Evolutionary conservation across 352 stramenopile genomes (phyloP).

Genomic region (Nothophytophthora sp.): DNA sequence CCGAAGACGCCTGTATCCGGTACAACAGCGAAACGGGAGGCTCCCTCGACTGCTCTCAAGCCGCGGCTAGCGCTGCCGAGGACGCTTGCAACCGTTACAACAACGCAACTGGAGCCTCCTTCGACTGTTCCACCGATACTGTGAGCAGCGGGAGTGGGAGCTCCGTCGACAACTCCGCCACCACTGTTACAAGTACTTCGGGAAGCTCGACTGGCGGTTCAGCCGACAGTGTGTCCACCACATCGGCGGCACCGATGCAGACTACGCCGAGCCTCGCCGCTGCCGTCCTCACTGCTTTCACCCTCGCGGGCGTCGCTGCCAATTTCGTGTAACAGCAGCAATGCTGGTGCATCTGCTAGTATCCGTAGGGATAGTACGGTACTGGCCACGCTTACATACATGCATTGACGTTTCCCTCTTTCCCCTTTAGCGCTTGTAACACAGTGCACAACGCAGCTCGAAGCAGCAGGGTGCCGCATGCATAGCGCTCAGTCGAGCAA

Average conservation of each 20-base stretch:
- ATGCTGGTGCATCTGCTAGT: too few species aligned
- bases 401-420: too few species aligned
- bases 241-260: slow-evolving; percentile 10
- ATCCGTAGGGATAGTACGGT: too few species aligned
- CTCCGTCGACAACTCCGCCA: slow-evolving; percentile 9
- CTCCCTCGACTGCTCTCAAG: slow-evolving; percentile 21
- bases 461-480: too few species aligned
- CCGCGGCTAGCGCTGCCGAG: slow-evolving; percentile 11
- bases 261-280: slow-evolving; percentile 9
- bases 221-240: slow-evolving; percentile 14
- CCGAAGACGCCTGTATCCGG: slow-evolving; percentile 12
- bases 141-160: too few species aligned
- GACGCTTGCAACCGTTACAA: slow-evolving; percentile 26
- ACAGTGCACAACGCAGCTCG: too few species aligned
- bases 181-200: slow-evolving; percentile 1
- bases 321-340: slow-evolving; percentile 20
- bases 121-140: slow-evolving; percentile 16
- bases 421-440: too few species aligned
- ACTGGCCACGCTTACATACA: too few species aligned
- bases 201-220: slow-evolving; percentile 7
- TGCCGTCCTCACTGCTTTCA: slow-evolving; percentile 10
- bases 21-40: slow-evolving; percentile 23
- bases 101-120: slow-evolving; percentile 21
- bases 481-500: too few species aligned
- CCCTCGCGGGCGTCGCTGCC: slow-evolving; percentile 6